These are phyloP conservation scores for Cyberlindnera meyerae DNA, from an alignment of 805 yeast species.

Conservation along the genomic window DNA sequence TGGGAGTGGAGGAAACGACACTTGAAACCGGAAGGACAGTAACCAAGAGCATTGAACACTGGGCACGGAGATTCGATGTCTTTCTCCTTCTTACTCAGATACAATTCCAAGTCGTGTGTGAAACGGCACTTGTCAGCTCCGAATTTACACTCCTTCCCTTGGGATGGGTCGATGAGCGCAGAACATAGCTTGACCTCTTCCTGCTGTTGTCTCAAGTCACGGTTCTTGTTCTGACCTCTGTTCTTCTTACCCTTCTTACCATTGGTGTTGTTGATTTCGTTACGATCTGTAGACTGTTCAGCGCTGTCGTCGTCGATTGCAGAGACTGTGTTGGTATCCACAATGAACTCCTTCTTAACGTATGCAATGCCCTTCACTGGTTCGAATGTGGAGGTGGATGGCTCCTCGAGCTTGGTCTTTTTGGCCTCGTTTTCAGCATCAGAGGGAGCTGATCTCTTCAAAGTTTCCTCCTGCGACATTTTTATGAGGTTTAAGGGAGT, in stretches of 20 bases:
- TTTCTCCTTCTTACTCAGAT: slow-evolving; percentile 57
- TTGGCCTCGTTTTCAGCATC: slow-evolving; percentile 8
- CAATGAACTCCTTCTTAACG: slow-evolving; percentile 65
- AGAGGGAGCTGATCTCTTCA: slow-evolving; percentile 22
- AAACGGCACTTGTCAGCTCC: slow-evolving; percentile 71
- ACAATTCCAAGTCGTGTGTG: slow-evolving; percentile 68
- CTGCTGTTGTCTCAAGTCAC: slow-evolving; percentile 66
- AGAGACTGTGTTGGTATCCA: slow-evolving; percentile 28
- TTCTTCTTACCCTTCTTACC: slow-evolving; percentile 43
- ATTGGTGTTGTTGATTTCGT: slow-evolving; percentile 24
- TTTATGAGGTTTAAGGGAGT: neutral
- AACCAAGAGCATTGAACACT: slow-evolving; percentile 73
- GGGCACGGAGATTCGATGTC: slow-evolving; percentile 84
- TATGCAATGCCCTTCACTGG: slow-evolving; percentile 61
- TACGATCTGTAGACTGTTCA: slow-evolving; percentile 20
- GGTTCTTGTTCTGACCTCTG: slow-evolving; percentile 79
- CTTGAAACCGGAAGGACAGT: slow-evolving; percentile 87
- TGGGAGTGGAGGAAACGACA: slow-evolving; percentile 89
- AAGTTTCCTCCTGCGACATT: slow-evolving; percentile 13
- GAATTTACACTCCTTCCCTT: slow-evolving; percentile 44
- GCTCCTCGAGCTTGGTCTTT: slow-evolving; percentile 13
- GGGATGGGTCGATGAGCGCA: slow-evolving; percentile 51
- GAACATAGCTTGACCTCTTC: slow-evolving; percentile 66
- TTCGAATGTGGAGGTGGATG: neutral
- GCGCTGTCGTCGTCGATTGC: slow-evolving; percentile 39